phyloP scores from a whole-genome alignment of 2,329 filamentous ascomycete species.

The Aspergillus sp. region DNA sequence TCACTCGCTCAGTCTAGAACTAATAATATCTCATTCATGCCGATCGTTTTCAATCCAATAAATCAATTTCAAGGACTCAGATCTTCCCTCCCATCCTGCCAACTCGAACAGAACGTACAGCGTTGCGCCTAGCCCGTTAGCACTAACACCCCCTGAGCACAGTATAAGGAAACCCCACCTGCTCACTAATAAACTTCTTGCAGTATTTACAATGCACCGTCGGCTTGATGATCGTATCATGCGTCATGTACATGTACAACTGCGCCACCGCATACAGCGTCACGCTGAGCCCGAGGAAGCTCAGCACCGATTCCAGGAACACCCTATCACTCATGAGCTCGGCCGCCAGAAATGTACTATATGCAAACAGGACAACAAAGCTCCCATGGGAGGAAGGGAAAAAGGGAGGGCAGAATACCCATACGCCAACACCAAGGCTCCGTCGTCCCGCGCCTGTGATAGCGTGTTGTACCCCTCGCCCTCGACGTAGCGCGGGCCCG shows the following conservation, averaged over 20 bases:
- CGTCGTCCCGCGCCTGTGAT: conserved; percentile 66
- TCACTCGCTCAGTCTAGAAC: background rate
- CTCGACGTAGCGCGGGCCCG: conserved; percentile 54
- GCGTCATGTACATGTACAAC: conserved; percentile 60
- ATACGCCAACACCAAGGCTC: conserved; percentile 70
- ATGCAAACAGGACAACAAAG: no score
- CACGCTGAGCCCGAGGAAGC: conserved; percentile 65
- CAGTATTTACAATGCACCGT: conserved; percentile 63
- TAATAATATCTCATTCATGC: no score
- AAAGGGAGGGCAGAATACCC: conserved; percentile 49
- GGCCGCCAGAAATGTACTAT: no score
- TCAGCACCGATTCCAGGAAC: conserved; percentile 51
- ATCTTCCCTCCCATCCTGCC: conserved; percentile 57
- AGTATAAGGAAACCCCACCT: conserved; percentile 45
- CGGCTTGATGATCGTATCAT: conserved; percentile 70
- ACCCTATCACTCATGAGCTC: conserved; percentile 20
- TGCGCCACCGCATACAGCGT: conserved; percentile 64
- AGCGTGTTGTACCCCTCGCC: conserved; percentile 67
- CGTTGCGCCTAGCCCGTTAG: conserved; percentile 40
- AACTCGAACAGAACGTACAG: conserved; percentile 59
- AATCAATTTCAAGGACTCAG: background rate
- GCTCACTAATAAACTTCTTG: conserved; percentile 54
- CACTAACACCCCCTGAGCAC: background rate
- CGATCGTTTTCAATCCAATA: no score
- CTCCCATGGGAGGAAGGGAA: no score